phyloP scores from a whole-genome alignment of 2,329 filamentous ascomycete species.

The Fusarium miscanthi region DNA sequence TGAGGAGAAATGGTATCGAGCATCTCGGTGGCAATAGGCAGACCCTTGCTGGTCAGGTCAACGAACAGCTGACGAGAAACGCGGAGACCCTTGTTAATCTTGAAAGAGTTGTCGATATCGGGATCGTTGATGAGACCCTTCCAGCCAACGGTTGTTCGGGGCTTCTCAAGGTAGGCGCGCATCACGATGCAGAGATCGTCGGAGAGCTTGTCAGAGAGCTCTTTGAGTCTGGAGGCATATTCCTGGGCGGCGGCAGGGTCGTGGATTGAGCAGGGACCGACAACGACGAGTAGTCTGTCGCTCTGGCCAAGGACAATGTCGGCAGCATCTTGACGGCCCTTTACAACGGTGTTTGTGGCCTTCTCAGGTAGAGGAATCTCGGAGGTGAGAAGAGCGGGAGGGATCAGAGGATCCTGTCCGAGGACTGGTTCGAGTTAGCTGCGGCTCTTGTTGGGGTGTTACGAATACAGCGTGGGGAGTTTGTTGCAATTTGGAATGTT shows the following conservation, averaged over 20 bases:
- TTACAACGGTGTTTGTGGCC: slow-evolving; percentile 75
- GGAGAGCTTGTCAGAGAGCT: slow-evolving; percentile 80
- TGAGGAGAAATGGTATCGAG: slow-evolving; percentile 98
- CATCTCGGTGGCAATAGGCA: slow-evolving; percentile 98
- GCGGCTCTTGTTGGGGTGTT: neutral
- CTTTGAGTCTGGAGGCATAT: slow-evolving; percentile 84
- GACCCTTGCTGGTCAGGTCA: slow-evolving; percentile 85
- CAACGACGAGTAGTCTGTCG: slow-evolving; percentile 92
- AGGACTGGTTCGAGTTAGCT: slow-evolving; percentile 70
- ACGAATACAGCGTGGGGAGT: neutral
- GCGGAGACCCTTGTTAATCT: slow-evolving; percentile 98
- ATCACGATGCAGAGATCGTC: slow-evolving; percentile 92
- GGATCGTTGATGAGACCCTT: slow-evolving; percentile 99
- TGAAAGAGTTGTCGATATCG: slow-evolving; percentile 95
- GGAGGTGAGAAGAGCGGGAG: slow-evolving; percentile 84
- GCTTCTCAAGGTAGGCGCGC: slow-evolving; percentile 99
- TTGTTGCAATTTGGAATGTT: neutral
- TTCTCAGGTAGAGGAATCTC: slow-evolving; percentile 79
- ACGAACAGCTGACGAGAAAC: slow-evolving; percentile 94
- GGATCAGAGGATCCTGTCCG: slow-evolving; percentile 93
- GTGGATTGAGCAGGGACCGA: slow-evolving; percentile 97
- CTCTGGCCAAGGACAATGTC: slow-evolving; percentile 81
- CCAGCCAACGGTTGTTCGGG: slow-evolving; percentile 97
- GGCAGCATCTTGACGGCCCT: slow-evolving; percentile 75
- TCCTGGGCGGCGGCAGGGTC: slow-evolving; percentile 89